These are phyloP conservation scores for Solanum medicagineum DNA, from an alignment of 257 asterid species.

Conservation along the genomic window DNA sequence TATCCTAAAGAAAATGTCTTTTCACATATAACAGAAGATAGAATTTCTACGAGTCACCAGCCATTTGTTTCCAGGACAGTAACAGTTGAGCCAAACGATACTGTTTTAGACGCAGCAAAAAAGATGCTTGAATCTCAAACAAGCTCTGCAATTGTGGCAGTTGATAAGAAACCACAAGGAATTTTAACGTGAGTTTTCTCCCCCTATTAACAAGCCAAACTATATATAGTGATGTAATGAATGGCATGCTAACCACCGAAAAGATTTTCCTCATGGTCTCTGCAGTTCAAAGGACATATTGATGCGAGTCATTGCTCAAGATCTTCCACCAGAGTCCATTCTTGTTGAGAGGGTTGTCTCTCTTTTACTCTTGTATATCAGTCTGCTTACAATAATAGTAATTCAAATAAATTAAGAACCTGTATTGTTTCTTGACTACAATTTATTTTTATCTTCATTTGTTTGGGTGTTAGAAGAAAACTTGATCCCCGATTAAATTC, in stretches of 20 bases:
- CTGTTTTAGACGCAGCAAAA: slow-evolving; percentile 59
- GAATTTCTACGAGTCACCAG: not conserved
- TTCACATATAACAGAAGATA: not conserved
- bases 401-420: not conserved
- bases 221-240: not conserved
- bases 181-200: slow-evolving; percentile 33
- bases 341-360: slow-evolving; percentile 28
- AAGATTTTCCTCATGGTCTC: not conserved
- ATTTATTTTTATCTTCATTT: not conserved
- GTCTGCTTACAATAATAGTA: not conserved
- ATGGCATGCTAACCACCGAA: not conserved
- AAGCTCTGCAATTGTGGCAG: slow-evolving; percentile 56
- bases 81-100: slow-evolving; percentile 60
- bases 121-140: slow-evolving; percentile 61
- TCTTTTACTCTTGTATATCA: not conserved
- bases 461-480: not conserved
- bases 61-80: slow-evolving; percentile 28
- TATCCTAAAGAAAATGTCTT: not conserved
- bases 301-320: no score
- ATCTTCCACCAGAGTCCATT: no score
- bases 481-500: not conserved
- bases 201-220: not conserved
- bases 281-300: no score
- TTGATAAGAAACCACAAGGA: slow-evolving; percentile 82
- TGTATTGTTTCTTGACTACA: not conserved